Evolutionary conservation across 768 basidiomycete species (phyloP), one percentile per base, ranked within the genome.

Genomic region (Phylloporus arenicola): DNA sequence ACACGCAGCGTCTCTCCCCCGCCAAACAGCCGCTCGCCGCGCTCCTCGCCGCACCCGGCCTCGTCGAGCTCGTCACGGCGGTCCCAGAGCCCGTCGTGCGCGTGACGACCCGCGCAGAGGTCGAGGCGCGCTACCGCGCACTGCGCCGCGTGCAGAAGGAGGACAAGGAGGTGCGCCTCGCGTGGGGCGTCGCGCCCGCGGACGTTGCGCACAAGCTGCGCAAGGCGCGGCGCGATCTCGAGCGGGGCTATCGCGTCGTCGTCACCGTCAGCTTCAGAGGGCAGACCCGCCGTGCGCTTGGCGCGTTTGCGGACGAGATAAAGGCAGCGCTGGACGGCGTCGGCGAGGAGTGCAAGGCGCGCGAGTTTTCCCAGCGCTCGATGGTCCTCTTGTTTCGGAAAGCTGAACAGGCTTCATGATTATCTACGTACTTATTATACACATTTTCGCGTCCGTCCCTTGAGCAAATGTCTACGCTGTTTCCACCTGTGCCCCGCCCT

Each of bases 101-200:
- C 52, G 62, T 88, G 24, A 57, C 82, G 25, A 68, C 79, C 57
- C 73, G 73, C 51, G 72, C 72, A 53, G 73, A 68, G 30, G 67
- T 69, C 34, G 70, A 69, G 50, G 68, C 67, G 34, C 72, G 70
- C 54, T 62, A 69, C 17, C 71, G 68, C 52, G 65, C 69, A 48
- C 56, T 65, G 44, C 72, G 69, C 55, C 64, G 59, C 43, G 69
- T 70, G 58, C 49, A 40, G 62, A 69, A 45, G 20, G 62, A 60
- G 52, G 69, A 68, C 47, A 90, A 89, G 70, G 83, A 88, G 69
- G 71, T 88, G 5, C 84, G 86, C 67, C 60, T 92, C 41, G 80
- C 82, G 12, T 92, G 88, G 86, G 73, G 71, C 3, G 77, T 82
- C 12, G 79, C 70, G 7, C 55, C 63, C 27, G 78, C 74, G 7